These are phyloP conservation scores for Mycena polygramma DNA, from an alignment of 768 basidiomycete genomes.

Conservation along the genomic window DNA sequence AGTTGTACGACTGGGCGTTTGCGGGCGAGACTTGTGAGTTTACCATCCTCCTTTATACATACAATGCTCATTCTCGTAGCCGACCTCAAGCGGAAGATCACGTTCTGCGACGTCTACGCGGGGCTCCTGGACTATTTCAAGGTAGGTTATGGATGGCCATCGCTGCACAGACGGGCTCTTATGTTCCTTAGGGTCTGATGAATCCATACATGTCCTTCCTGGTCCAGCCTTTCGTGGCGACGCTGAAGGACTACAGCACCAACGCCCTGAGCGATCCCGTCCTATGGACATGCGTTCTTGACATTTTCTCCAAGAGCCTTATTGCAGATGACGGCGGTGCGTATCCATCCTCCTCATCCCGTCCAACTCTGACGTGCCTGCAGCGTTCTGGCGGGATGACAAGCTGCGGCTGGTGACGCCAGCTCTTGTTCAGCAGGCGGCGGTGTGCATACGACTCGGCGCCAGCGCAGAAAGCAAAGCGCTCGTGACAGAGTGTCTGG, in stretches of 20 bases:
- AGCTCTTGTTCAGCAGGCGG: conserved; percentile 75
- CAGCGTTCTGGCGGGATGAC: conserved; percentile 93
- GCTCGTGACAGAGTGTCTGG: conserved; percentile 64
- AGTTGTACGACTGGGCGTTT: conserved; percentile 96
- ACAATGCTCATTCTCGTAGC: conserved; percentile 36
- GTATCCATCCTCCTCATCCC: conserved; percentile 42
- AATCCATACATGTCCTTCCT: conserved; percentile 91
- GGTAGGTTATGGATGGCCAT: conserved; percentile 54
- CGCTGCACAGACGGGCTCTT: not conserved
- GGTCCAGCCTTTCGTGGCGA: conserved; percentile 73
- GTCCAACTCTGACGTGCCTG: conserved; percentile 4
- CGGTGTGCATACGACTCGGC: conserved; percentile 56
- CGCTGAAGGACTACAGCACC: conserved; percentile 65
- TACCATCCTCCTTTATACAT: not conserved
- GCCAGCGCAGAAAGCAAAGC: conserved; percentile 53
- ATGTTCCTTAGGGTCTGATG: conserved; percentile 75
- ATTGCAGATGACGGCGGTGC: conserved; percentile 84
- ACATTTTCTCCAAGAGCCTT: conserved; percentile 77
- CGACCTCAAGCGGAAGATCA: conserved; percentile 66
- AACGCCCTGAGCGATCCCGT: conserved; percentile 49
- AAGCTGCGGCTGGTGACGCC: conserved; percentile 74
- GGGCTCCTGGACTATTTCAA: conserved; percentile 90
- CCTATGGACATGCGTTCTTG: conserved; percentile 76
- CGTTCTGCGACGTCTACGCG: conserved; percentile 82
- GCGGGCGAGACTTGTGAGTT: conserved; percentile 62